Base-by-base conservation (phyloP, 208 protist species). In the Wallacemonas sp. region DNA sequence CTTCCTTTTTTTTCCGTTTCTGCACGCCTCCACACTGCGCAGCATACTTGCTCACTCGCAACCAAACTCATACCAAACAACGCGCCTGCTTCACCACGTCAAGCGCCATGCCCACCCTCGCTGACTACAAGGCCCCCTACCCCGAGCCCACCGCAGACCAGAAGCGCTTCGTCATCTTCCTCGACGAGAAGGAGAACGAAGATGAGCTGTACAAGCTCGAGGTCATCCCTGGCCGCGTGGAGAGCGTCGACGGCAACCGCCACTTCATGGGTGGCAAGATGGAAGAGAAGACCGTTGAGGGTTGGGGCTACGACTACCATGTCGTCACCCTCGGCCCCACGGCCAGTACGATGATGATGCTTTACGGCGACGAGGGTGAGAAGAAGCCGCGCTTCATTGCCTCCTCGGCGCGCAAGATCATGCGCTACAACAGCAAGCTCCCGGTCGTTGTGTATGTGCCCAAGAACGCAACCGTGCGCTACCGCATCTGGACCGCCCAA, bases 161-260 rank as follows among this genome's bases (percentile, higher is more conserved):
- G 69, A 77, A 76, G 61, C 79, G 82, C 63, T 89, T 68, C 61
- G 80, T 87, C 32, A 85, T 92, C 54, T 83, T 84, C 63, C 82
- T 89, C 46, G 78, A 89, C 15, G 55, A 64, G 21, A 81, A 85
- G 60, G 71, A 57, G 19, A 63, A 82, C 48, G 61, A 70, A 2
- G 65, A 63, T n/a, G 76, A 87, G 34, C 38, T 61, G 38, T 89
- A 78, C 67, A 78, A 83, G 64, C 52, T 92, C 55, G 60, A 89
- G 72, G 68, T 89, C 22, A 85, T 89, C 34, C 80, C 86, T 10
- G 86, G 86, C 27, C 74, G 72, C 22, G 57, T 79, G 24, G 57
- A 74, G 61, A 61, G 59, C 17, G 66, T 81, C 15, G 81, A 88
- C 67, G 67, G 71, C 26, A 88, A 86, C 65, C 53, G n/a, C 24